Evolutionary conservation across 2,329 filamentous ascomycete species (phyloP).

Genomic region (Botryosphaeria dothidea): DNA sequence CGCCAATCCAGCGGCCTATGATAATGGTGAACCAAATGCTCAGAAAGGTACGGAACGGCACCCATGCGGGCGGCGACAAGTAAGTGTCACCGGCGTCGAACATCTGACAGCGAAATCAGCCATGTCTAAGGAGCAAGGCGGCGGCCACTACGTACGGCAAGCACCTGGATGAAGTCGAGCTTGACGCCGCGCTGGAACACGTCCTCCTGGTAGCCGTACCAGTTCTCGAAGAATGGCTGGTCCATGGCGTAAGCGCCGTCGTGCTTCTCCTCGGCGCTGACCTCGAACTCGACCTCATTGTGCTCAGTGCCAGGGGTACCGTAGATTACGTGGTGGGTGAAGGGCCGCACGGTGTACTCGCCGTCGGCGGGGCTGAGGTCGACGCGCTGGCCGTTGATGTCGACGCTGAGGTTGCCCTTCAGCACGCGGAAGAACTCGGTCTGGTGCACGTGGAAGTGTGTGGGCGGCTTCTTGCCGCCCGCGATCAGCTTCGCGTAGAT

Average conservation of each 20-base stretch:
- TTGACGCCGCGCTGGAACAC: conserved; percentile 28
- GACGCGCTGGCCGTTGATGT: conserved; percentile 25
- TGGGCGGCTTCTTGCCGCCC: no score
- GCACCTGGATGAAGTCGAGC: conserved; percentile 35
- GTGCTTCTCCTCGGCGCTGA: conserved; percentile 28
- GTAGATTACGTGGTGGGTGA: not conserved
- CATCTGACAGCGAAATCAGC: conserved; percentile 29
- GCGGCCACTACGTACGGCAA: conserved; percentile 29
- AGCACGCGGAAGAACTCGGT: conserved; percentile 29
- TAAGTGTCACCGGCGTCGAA: conserved; percentile 44
- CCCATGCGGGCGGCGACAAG: conserved; percentile 36
- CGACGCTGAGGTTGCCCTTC: conserved; percentile 27
- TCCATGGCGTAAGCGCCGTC: conserved; percentile 34
- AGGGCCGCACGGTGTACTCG: not conserved
- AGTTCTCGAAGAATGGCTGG: conserved; percentile 39
- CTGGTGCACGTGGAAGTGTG: conserved; percentile 29
- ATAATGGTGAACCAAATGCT: conserved; percentile 32
- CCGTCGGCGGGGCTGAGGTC: not conserved
- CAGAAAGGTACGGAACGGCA: conserved; percentile 35
- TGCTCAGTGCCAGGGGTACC: conserved; percentile 23
- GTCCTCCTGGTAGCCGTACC: conserved; percentile 39
- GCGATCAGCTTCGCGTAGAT: no score
- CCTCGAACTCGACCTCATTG: conserved; percentile 20
- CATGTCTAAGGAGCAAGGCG: not conserved
- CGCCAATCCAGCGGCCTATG: conserved; percentile 42